Percentiles rank a stretch among this genome's conserved stretches.
phyloP scores from a whole-genome alignment of 2,329 filamentous ascomycete genomes.

The Coniochaeta prunicola region DNA sequence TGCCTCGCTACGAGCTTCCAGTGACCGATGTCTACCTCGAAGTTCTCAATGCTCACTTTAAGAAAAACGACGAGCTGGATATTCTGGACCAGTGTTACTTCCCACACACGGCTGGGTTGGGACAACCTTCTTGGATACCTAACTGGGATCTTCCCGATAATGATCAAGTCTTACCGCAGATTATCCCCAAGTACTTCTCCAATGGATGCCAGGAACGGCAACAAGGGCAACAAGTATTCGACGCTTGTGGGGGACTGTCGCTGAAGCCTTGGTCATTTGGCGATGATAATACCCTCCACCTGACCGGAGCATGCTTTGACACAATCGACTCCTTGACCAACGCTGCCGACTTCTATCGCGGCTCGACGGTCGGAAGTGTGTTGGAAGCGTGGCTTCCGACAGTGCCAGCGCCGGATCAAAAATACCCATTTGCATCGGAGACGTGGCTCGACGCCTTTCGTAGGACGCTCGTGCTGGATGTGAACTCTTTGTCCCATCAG shows the following conservation, averaged over 20 bases:
- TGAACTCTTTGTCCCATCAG: neutral
- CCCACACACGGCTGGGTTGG: neutral
- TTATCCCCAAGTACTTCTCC: neutral
- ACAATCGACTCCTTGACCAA: neutral
- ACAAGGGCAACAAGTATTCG: neutral
- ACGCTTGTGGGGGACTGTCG: neutral
- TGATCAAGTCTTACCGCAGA: neutral
- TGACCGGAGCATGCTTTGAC: conserved; percentile 1
- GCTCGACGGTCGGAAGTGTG: neutral
- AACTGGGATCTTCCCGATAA: neutral
- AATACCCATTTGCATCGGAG: neutral
- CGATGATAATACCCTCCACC: neutral
- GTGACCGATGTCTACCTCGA: conserved; percentile 15
- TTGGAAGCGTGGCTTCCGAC: neutral
- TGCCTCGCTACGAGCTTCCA: neutral
- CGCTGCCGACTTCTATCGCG: neutral
- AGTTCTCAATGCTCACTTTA: conserved; percentile 5
- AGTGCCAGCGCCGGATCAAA: neutral
- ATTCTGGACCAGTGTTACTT: neutral
- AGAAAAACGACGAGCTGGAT: neutral
- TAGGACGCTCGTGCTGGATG: neutral
- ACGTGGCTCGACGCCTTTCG: neutral
- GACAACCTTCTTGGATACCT: neutral
- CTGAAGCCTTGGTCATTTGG: neutral
- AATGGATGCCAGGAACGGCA: neutral